Evolutionary conservation across 2,329 filamentous ascomycete genomes (phyloP).

Genomic region (Pseudogymnoascus sp.): DNA sequence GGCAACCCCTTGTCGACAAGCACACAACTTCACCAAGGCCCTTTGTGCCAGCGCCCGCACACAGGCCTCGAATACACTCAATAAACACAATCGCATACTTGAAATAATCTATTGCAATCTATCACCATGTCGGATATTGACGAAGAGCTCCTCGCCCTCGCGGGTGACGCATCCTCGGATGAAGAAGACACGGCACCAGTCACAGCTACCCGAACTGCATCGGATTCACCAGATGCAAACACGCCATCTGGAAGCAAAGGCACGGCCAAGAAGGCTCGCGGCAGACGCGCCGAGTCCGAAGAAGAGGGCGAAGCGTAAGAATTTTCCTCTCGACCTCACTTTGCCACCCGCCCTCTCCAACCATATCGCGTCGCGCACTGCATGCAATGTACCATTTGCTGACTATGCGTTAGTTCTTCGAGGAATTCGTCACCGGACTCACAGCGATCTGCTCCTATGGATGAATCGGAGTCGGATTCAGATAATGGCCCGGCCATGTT

Average conservation of each 20-base stretch:
- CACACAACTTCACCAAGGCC: neutral
- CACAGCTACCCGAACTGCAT: constrained; percentile 21
- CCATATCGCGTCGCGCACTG: constrained; percentile 13
- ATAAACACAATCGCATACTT: neutral
- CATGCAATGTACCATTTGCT: constrained; percentile 9
- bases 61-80: neutral
- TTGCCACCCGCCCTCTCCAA: constrained; percentile 9
- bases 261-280: constrained; percentile 41
- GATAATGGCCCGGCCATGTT: constrained; percentile 45
- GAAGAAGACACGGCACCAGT: constrained; percentile 45
- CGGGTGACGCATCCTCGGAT: constrained; percentile 61
- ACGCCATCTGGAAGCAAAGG: constrained; percentile 31
- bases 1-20: neutral
- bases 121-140: constrained; percentile 77
- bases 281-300: constrained; percentile 56
- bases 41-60: neutral
- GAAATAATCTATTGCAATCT: neutral
- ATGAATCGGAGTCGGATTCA: constrained; percentile 76
- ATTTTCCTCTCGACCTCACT: constrained; percentile 14
- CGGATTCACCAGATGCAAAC: constrained; percentile 44
- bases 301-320: constrained; percentile 82
- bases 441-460: constrained; percentile 78
- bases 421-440: constrained; percentile 64
- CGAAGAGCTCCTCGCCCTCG: constrained; percentile 87
- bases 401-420: constrained; percentile 51